A percentile compares a stretch with the other conserved stretches of the same genome.
phyloP scores from a whole-genome alignment of 1,284 basidiomycete genomes.

The Microbotryum silenes-acaulis region DNA sequence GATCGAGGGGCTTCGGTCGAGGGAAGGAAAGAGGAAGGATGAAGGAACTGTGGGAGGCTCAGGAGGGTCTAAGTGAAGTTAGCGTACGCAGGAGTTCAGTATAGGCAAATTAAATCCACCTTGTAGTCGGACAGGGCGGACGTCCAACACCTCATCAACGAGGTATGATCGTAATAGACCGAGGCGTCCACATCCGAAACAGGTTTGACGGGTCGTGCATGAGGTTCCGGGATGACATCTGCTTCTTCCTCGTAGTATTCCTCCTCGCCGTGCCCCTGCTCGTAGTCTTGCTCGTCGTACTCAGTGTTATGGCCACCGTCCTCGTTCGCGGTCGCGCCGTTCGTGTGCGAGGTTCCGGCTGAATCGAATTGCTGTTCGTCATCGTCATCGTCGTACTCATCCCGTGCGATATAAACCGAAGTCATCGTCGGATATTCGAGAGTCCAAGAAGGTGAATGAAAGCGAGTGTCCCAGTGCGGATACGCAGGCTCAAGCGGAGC shows the following conservation, averaged over 20 bases:
- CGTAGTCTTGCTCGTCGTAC: not conserved
- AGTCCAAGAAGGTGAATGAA: not conserved
- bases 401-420: not conserved
- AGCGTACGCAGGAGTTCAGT: too few species aligned
- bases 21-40: conserved; percentile 17
- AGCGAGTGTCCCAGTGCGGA: conserved; percentile 1
- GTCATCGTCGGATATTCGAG: not conserved
- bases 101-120: not conserved
- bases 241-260: conserved; percentile 3
- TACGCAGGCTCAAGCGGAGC: too few species aligned
- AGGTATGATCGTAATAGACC: conserved; percentile 21
- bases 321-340: not conserved
- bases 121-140: conserved; percentile 25
- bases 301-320: not conserved
- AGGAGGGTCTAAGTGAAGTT: not conserved
- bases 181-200: conserved; percentile 11
- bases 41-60: conserved; percentile 3
- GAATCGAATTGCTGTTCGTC: not conserved
- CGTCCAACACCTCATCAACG: conserved; percentile 26
- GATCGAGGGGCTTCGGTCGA: conserved; percentile 14
- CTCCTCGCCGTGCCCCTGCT: not conserved
- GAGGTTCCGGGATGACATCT: not conserved
- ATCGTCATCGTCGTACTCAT: conserved; percentile 1
- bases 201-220: not conserved
- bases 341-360: not conserved